Conservation (phyloP, 768 basidiomycete genomes). For the Phlegmacium glaucopus region DNA sequence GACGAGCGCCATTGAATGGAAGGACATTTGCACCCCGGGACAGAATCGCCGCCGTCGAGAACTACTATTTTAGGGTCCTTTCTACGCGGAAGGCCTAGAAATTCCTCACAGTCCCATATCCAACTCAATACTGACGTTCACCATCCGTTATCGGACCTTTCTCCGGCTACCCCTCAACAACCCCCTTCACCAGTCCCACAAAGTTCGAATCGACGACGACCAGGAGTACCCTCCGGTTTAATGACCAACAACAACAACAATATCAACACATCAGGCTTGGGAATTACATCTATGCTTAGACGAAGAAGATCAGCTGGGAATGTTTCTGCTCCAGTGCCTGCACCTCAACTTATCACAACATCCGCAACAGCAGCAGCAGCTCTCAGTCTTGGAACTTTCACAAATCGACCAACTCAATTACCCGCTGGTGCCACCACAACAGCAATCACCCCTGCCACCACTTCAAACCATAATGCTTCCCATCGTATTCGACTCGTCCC, state of each 20-base stretch:
- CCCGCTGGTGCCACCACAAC: conserved; percentile 8
- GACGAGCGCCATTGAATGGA: conserved; percentile 21
- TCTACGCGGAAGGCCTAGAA: conserved; percentile 66
- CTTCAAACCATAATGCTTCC: conserved; percentile 9
- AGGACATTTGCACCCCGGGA: conserved; percentile 27
- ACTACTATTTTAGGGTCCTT: conserved; percentile 72
- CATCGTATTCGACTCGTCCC: conserved; percentile 94
- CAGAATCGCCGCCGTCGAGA: conserved; percentile 43
- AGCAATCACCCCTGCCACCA: conserved; percentile 7
- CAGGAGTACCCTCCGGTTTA: conserved; percentile 30
- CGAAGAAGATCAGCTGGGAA: conserved; percentile 64
- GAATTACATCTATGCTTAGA: conserved; percentile 62
- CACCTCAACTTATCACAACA: conserved; percentile 20
- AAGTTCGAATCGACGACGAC: conserved; percentile 21
- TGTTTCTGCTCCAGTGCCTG: conserved; percentile 28
- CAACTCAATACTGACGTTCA: conserved; percentile 40
- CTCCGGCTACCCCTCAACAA: conserved; percentile 41
- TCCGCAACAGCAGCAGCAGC: conserved; percentile 24
- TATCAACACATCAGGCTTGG: conserved; percentile 29
- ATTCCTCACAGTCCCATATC: conserved; percentile 54
- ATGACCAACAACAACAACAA: conserved; percentile 22
- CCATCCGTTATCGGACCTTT: conserved; percentile 33
- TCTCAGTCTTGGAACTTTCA: conserved; percentile 14
- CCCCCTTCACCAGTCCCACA: conserved; percentile 31
- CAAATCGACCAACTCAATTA: neutral